Base-by-base conservation (phyloP, 2,329 filamentous ascomycete genomes). In the Sporothrix sp. region DNA sequence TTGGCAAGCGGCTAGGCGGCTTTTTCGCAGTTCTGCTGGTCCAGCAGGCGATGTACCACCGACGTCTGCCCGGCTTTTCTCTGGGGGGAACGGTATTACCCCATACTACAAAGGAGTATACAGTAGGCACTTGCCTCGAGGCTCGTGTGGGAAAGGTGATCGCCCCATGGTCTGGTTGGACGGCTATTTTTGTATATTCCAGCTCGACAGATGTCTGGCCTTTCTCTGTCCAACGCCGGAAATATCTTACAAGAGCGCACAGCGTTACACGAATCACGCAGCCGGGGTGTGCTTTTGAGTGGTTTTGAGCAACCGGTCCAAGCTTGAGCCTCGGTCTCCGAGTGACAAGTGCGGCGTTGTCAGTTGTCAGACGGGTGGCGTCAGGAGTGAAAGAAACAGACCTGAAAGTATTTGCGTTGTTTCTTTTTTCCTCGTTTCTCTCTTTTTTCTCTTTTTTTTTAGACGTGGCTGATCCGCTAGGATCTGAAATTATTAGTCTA, bases 61-160 rank as follows among this genome's bases (percentile, higher is more conserved):
- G 51, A 52, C 46, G 45, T 52, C 51, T 35, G 39, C 13, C 51
- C 51, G 50, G 50, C 44, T 20, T 36, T 35, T 16, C 27, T 25
- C 38, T 14, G 25, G 6, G 16, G 42, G 11, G n/a, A n/a, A n/a
- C n/a, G n/a, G n/a, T n/a, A n/a, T n/a, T n/a, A n/a, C n/a, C n/a
- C n/a, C n/a, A n/a, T n/a, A n/a, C n/a, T n/a, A n/a, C n/a, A n/a
- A n/a, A n/a, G n/a, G n/a, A n/a, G n/a, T n/a, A n/a, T n/a, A n/a
- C n/a, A n/a, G n/a, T n/a, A n/a, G n/a, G n/a, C n/a, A n/a, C n/a
- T n/a, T n/a, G n/a, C n/a, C 39, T 32, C 33, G 10, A 21, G 23
- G 16, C 7, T 16, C 23, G 21, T 38, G 35, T 48, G 35, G 33
- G 35, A 30, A 38, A 38, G 35, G 35, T 33, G 18, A 33, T 44